phyloP scores from a whole-genome alignment of 306 rosid genomes.

The Dryas alaskensis region DNA sequence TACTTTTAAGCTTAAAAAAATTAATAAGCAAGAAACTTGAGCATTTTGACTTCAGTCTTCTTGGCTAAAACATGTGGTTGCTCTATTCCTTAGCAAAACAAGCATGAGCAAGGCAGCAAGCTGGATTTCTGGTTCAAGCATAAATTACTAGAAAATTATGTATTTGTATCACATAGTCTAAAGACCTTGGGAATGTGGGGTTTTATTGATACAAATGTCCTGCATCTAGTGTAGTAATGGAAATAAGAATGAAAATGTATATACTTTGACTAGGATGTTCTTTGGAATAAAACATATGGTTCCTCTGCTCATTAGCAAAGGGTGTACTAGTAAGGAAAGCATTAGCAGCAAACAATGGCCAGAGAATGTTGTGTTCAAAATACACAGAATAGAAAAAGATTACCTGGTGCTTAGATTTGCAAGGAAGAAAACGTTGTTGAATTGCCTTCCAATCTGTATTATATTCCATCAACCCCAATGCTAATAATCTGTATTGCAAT shows the following conservation, averaged over 20 bases:
- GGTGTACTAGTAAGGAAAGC: not conserved
- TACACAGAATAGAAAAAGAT: constrained; percentile 16
- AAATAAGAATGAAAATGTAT: not conserved
- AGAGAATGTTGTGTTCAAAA: constrained; percentile 6
- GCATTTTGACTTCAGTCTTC: not conserved
- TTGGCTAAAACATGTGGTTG: not conserved
- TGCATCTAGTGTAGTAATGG: not conserved
- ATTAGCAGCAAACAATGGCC: not conserved
- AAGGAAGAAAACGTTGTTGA: constrained; percentile 88
- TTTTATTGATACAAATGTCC: not conserved
- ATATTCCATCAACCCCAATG: constrained; percentile 83
- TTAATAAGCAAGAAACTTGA: not conserved
- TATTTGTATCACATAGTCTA: not conserved
- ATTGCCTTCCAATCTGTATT: constrained; percentile 97
- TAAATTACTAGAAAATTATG: not conserved
- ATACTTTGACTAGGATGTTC: not conserved
- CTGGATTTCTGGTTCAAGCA: constrained; percentile 4
- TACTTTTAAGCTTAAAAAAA: not conserved
- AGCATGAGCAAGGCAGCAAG: not conserved
- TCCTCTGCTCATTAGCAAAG: not conserved
- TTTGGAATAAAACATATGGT: not conserved
- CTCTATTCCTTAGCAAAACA: constrained; percentile 8
- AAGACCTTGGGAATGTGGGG: not conserved
- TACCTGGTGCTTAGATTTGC: constrained; percentile 93
- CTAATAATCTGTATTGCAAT: constrained; percentile 60